These are phyloP conservation scores for Pythium folliculosum DNA, from an alignment of 352 stramenopile species.

Conservation along the genomic window DNA sequence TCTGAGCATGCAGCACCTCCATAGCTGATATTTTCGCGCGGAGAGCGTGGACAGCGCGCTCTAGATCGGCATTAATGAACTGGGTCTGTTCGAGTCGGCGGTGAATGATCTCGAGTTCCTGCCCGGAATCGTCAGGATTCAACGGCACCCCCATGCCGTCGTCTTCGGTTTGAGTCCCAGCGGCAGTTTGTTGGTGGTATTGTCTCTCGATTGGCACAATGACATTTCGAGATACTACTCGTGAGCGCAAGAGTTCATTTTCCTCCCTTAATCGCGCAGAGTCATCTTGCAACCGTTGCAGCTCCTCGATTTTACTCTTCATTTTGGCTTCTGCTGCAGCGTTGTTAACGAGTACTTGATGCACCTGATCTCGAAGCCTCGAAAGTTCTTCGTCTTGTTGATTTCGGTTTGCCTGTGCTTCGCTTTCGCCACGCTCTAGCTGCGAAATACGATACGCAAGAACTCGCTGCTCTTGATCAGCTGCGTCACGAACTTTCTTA, in stretches of 20 bases:
- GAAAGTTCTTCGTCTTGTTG: constrained; percentile 11
- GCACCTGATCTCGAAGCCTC: background rate
- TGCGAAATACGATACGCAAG: constrained; percentile 10
- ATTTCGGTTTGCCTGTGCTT: background rate
- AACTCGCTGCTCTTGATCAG: constrained; percentile 8
- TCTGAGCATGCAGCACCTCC: background rate
- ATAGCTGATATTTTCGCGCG: background rate
- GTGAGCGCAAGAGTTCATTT: background rate
- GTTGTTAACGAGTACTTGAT: background rate
- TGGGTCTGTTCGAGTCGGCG: background rate
- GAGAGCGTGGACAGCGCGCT: background rate
- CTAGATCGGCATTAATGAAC: background rate
- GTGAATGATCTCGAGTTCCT: background rate
- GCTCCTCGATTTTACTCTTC: background rate
- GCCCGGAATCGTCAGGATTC: background rate
- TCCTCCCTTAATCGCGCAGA: background rate
- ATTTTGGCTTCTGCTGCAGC: background rate
- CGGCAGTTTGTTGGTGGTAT: background rate
- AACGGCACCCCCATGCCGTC: background rate
- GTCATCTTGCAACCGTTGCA: background rate
- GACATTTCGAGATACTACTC: background rate
- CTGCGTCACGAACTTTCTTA: constrained; percentile 15
- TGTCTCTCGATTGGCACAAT: background rate
- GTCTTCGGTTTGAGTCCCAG: background rate
- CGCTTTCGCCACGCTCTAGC: constrained; percentile 5